Conservation (phyloP, 2,329 filamentous ascomycete species). For the Aplosporella prunicola region DNA sequence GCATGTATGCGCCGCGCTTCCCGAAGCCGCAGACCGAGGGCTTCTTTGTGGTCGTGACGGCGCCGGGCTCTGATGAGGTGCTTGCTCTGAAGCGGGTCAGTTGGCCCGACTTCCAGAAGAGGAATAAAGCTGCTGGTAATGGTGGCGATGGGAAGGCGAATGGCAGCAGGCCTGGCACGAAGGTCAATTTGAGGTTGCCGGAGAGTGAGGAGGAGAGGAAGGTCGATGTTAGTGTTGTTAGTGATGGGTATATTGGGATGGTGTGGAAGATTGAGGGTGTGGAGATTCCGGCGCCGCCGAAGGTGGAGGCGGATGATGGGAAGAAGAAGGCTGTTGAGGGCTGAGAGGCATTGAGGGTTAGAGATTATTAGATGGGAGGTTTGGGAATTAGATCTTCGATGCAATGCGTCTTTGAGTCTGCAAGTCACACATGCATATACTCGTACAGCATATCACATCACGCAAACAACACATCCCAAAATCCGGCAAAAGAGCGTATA, state of each 20-base stretch:
- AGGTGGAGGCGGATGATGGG: constrained; percentile 16
- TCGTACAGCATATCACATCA: no score
- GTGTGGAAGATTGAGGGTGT: constrained; percentile 47
- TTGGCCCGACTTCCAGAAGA: constrained; percentile 46
- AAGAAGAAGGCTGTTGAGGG: constrained; percentile 10
- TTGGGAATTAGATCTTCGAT: no score
- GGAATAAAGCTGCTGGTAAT: constrained; percentile 17
- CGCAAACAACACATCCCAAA: no score
- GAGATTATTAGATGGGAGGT: no score
- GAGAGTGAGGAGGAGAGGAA: constrained; percentile 45
- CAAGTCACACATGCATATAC: no score
- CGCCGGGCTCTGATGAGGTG: constrained; percentile 61
- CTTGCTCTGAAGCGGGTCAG: constrained; percentile 77
- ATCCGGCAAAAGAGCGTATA: no score
- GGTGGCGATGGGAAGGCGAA: constrained; percentile 18
- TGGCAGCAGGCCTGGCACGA: constrained; percentile 37
- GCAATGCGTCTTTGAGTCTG: no score
- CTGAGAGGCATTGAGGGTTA: no score
- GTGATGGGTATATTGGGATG: constrained; percentile 81
- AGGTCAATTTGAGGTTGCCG: constrained; percentile 53
- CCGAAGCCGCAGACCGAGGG: constrained; percentile 93
- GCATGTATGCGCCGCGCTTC: constrained; percentile 79
- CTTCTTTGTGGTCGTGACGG: constrained; percentile 75
- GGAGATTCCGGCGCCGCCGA: constrained; percentile 37
- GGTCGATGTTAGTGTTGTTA: constrained; percentile 67